phyloP scores from a whole-genome alignment of 345 rosid species.

The Noccaea caerulescens region DNA sequence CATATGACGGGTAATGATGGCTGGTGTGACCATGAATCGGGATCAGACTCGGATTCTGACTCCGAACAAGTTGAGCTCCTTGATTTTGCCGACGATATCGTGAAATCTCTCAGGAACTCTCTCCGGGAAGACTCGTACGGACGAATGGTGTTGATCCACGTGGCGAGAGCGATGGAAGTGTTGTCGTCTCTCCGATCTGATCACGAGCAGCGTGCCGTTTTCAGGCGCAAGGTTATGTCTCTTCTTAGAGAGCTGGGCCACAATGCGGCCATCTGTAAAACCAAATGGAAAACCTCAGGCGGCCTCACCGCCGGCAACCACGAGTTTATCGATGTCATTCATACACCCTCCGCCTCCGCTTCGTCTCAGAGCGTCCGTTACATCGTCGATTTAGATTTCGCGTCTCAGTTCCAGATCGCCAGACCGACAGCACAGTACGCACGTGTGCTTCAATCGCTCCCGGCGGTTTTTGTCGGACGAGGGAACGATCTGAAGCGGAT shows the following conservation, averaged over 20 bases:
- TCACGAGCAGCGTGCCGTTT: constrained; percentile 38
- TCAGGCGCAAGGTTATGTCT: constrained; percentile 62
- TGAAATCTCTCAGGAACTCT: constrained; percentile 13
- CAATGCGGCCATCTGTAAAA: constrained; percentile 92
- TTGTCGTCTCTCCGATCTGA: constrained; percentile 43
- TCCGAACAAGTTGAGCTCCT: constrained; percentile 48
- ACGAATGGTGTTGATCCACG: constrained; percentile 49
- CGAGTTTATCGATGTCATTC: constrained; percentile 83
- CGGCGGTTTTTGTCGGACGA: constrained; percentile 62
- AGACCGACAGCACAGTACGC: constrained; percentile 71
- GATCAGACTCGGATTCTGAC: constrained; percentile 58
- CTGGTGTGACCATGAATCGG: constrained; percentile 28
- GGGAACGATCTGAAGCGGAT: constrained; percentile 68
- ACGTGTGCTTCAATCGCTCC: constrained; percentile 52
- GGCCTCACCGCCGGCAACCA: constrained; percentile 65
- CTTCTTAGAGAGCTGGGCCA: constrained; percentile 65
- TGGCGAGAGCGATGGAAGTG: constrained; percentile 53
- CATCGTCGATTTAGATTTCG: constrained; percentile 77
- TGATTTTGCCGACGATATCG: constrained; percentile 46
- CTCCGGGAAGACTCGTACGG: constrained; percentile 52
- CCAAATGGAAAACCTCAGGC: constrained; percentile 72
- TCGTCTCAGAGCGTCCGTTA: constrained; percentile 48
- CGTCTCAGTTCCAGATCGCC: constrained; percentile 79
- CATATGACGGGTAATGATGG: background rate
- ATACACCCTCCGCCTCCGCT: constrained; percentile 11